phyloP scores from a whole-genome alignment of 768 basidiomycete genomes.

The Nidularia sp. region DNA sequence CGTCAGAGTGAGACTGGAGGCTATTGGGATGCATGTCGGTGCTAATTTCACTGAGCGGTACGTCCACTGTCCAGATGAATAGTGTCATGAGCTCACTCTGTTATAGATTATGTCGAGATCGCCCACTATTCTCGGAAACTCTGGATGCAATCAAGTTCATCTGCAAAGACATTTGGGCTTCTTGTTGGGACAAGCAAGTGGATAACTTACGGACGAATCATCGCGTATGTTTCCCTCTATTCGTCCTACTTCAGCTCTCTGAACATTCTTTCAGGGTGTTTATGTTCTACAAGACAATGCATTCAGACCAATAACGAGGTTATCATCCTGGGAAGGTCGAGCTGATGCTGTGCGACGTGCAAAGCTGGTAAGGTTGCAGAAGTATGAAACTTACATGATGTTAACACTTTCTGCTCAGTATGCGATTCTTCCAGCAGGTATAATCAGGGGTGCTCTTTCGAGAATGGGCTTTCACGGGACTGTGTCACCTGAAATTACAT shows the following conservation, averaged over 20 bases:
- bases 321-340: constrained; percentile 80
- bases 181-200: constrained; percentile 92
- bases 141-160: constrained; percentile 92
- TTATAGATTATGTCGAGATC: constrained; percentile 71
- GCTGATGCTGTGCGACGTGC: constrained; percentile 69
- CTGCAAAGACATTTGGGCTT: constrained; percentile 93
- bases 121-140: constrained; percentile 73
- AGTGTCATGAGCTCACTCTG: neutral
- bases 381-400: neutral
- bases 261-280: constrained; percentile 55
- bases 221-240: constrained; percentile 48
- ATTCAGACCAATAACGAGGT: constrained; percentile 78
- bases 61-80: constrained; percentile 11
- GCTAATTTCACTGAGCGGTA: constrained; percentile 85
- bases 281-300: constrained; percentile 91
- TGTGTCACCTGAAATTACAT: constrained; percentile 74
- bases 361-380: constrained; percentile 49
- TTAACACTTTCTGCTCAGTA: constrained; percentile 44
- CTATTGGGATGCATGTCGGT: constrained; percentile 84
- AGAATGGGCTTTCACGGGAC: constrained; percentile 74
- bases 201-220: constrained; percentile 96
- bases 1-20: constrained; percentile 64
- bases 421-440: constrained; percentile 75
- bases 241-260: neutral
- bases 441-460: constrained; percentile 78